Conservation (phyloP, 345 rosid species). For the Diplotaxis tenuifolia region DNA sequence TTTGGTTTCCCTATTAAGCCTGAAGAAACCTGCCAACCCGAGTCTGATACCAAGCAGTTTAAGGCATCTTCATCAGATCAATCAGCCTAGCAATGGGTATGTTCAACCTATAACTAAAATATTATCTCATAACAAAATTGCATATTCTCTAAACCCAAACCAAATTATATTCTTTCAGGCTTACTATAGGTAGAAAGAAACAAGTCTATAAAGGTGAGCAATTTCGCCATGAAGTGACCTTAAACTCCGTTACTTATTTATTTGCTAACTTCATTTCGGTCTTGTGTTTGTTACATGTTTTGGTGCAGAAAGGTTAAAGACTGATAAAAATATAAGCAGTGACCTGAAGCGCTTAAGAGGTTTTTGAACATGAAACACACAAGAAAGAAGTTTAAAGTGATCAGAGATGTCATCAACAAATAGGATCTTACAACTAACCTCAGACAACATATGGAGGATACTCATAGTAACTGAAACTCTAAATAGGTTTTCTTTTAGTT, state of each 20-base stretch:
- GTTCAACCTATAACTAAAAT: not conserved
- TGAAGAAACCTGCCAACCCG: not conserved
- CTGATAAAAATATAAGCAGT: no score
- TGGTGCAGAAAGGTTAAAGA: not conserved
- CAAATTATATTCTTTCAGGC: not conserved
- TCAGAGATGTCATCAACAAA: conserved; percentile 24
- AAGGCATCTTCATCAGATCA: conserved; percentile 6
- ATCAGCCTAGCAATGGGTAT: conserved; percentile 23
- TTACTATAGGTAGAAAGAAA: not conserved
- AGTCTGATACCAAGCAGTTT: not conserved
- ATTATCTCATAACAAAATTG: not conserved
- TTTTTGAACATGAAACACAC: conserved; percentile 17
- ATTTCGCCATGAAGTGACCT: not conserved
- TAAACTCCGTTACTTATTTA: not conserved
- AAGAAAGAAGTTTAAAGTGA: conserved; percentile 2
- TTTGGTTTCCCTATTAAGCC: conserved; percentile 25
- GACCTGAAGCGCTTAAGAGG: not conserved
- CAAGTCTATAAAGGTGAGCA: conserved; percentile 18
- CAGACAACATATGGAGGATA: conserved; percentile 7
- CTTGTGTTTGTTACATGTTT: conserved; percentile 3
- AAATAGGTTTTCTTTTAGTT: not conserved
- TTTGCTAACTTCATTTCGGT: not conserved
- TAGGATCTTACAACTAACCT: conserved; percentile 21
- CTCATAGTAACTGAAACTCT: conserved; percentile 8
- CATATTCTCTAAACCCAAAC: not conserved